A percentile compares a stretch with the other conserved stretches of the same genome.
Conservation (phyloP, 106 monocot genomes). For the Vanilla planifolia region DNA sequence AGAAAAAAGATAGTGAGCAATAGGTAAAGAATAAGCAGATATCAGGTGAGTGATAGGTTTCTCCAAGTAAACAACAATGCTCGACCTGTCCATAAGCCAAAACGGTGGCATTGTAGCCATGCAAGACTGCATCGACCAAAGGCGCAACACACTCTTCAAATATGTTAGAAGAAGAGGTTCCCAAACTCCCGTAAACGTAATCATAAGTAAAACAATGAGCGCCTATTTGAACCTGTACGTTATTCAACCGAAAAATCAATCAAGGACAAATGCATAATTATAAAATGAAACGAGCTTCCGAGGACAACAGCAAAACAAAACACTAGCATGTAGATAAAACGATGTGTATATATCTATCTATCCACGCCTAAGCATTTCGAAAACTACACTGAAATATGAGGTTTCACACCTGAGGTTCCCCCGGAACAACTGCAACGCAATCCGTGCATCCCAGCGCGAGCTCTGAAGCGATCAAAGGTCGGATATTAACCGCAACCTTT, state of each 20-base stretch:
- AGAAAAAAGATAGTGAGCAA: background rate
- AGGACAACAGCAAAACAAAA: background rate
- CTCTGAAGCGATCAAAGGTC: slow-evolving; percentile 77
- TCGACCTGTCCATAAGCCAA: slow-evolving; percentile 97
- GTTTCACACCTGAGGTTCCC: slow-evolving; percentile 82
- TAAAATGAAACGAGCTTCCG: background rate
- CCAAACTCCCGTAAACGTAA: slow-evolving; percentile 72
- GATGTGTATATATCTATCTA: no score
- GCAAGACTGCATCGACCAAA: slow-evolving; percentile 75
- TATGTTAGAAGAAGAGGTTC: slow-evolving; percentile 34
- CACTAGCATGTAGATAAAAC: no score
- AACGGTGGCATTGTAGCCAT: slow-evolving; percentile 93
- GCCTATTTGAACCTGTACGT: slow-evolving; percentile 82
- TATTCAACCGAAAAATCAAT: background rate
- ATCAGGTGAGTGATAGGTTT: background rate
- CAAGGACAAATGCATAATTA: background rate
- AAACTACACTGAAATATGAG: background rate
- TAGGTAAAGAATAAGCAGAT: background rate
- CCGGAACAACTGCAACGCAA: slow-evolving; percentile 65
- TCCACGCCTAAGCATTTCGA: background rate
- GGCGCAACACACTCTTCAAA: slow-evolving; percentile 77
- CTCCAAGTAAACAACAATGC: background rate
- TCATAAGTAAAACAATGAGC: slow-evolving; percentile 86
- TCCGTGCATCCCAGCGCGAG: slow-evolving; percentile 69
- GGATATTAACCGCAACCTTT: slow-evolving; percentile 82